These are phyloP conservation scores for Pichia nakasei DNA, from an alignment of 805 yeast genomes.

Conservation along the genomic window DNA sequence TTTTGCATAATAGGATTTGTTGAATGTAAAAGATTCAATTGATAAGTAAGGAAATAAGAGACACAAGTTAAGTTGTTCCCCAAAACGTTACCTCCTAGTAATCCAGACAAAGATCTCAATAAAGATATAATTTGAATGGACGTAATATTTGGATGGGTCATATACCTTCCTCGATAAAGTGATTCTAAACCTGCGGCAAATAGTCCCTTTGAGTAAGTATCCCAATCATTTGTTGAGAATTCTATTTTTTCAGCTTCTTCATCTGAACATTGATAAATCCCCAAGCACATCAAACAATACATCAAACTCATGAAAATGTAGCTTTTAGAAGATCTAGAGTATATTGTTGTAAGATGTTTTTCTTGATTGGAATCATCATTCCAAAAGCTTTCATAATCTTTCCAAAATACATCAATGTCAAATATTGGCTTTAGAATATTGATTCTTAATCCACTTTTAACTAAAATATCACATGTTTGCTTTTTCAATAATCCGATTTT, in stretches of 20 bases:
- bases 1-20: neutral
- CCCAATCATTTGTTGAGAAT: slow-evolving; percentile 20
- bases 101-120: slow-evolving; percentile 21
- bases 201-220: slow-evolving; percentile 22
- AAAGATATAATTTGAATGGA: slow-evolving; percentile 23
- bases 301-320: slow-evolving; percentile 25
- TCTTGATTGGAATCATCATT: slow-evolving; percentile 9
- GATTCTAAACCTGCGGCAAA: slow-evolving; percentile 27
- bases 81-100: slow-evolving; percentile 24
- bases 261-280: slow-evolving; percentile 20
- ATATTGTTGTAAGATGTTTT: slow-evolving; percentile 21
- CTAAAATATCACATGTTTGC: slow-evolving; percentile 16
- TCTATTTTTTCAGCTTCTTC: slow-evolving; percentile 15
- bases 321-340: slow-evolving; percentile 18
- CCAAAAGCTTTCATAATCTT: slow-evolving; percentile 44
- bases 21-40: slow-evolving; percentile 18
- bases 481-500: slow-evolving; percentile 13
- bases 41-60: slow-evolving; percentile 17
- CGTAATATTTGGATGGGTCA: slow-evolving; percentile 23
- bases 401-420: slow-evolving; percentile 52
- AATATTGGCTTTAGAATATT: slow-evolving; percentile 38
- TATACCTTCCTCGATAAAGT: slow-evolving; percentile 25
- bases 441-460: slow-evolving; percentile 15
- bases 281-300: slow-evolving; percentile 25
- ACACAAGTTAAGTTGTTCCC: slow-evolving; percentile 19